phyloP scores from a whole-genome alignment of 2,329 filamentous ascomycete species.

The Stromatinia cepivora region DNA sequence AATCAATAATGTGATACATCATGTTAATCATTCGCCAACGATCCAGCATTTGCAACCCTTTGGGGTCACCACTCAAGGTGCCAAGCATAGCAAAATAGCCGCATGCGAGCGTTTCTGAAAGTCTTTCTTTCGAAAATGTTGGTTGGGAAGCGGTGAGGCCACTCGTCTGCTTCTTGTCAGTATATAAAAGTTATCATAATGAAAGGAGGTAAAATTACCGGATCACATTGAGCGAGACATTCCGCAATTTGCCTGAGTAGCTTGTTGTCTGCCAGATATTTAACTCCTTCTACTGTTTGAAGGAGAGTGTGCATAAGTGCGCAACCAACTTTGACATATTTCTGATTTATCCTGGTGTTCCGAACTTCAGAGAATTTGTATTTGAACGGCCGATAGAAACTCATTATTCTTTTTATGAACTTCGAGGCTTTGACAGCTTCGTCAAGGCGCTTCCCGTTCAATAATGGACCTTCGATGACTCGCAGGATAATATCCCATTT shows the following conservation, averaged over 20 bases:
- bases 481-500: slow-evolving; percentile 92
- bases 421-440: slow-evolving; percentile 94
- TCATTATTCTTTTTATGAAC: slow-evolving; percentile 91
- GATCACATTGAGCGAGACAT: slow-evolving; percentile 92
- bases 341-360: slow-evolving; percentile 89
- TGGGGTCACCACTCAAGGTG: slow-evolving; percentile 76
- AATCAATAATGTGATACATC: slow-evolving; percentile 97
- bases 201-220: slow-evolving; percentile 52
- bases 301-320: slow-evolving; percentile 83
- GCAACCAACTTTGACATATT: slow-evolving; percentile 88
- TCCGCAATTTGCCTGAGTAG: slow-evolving; percentile 90
- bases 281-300: slow-evolving; percentile 80
- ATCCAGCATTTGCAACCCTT: slow-evolving; percentile 86
- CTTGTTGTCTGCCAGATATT: slow-evolving; percentile 88
- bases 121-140: slow-evolving; percentile 82
- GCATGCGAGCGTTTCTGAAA: slow-evolving; percentile 82
- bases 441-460: slow-evolving; percentile 86
- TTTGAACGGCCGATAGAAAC: slow-evolving; percentile 96
- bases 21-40: slow-evolving; percentile 99
- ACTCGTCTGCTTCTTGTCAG: slow-evolving; percentile 53
- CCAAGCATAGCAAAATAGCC: slow-evolving; percentile 96
- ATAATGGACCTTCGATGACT: slow-evolving; percentile 88
- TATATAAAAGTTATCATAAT: slow-evolving; percentile 5
- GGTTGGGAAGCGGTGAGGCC: slow-evolving; percentile 79
- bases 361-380: slow-evolving; percentile 88